Conservation (phyloP, 257 asterid genomes). For the Petrea volubilis region DNA sequence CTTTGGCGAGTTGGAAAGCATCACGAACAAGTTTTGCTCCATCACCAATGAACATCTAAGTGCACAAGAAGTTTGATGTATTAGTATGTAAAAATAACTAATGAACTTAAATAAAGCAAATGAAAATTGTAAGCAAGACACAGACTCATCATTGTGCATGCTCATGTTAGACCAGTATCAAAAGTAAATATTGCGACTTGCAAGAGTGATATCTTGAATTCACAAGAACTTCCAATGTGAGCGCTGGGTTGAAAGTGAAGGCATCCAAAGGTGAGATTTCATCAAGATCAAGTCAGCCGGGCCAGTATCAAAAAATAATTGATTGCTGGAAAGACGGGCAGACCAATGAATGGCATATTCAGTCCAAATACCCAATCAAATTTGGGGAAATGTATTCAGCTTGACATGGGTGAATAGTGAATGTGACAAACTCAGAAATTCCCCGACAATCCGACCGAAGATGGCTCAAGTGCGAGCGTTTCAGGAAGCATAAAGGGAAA, state of each 20-base stretch:
- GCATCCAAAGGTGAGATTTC: neutral
- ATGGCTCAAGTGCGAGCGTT: neutral
- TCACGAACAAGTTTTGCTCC: slow-evolving; percentile 96
- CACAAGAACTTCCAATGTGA: neutral
- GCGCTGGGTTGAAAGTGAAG: neutral
- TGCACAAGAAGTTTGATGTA: slow-evolving; percentile 3
- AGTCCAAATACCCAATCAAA: neutral
- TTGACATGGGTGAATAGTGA: neutral
- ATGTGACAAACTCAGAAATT: neutral
- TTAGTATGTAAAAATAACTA: neutral
- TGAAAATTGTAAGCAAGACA: neutral
- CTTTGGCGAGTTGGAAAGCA: slow-evolving; percentile 93
- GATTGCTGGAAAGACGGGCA: neutral
- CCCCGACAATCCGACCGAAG: neutral
- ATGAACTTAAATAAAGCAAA: neutral
- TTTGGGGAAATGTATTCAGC: neutral
- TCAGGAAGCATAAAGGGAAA: neutral
- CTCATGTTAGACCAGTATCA: neutral
- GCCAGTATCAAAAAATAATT: neutral
- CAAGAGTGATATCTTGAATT: neutral
- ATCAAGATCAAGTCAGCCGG: neutral
- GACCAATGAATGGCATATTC: neutral
- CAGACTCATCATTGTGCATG: neutral
- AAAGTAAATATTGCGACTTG: neutral
- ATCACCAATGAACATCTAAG: slow-evolving; percentile 85